Evolutionary conservation across 148 eudicot genomes (phyloP).

Genomic region (Fallopia convolvulus): DNA sequence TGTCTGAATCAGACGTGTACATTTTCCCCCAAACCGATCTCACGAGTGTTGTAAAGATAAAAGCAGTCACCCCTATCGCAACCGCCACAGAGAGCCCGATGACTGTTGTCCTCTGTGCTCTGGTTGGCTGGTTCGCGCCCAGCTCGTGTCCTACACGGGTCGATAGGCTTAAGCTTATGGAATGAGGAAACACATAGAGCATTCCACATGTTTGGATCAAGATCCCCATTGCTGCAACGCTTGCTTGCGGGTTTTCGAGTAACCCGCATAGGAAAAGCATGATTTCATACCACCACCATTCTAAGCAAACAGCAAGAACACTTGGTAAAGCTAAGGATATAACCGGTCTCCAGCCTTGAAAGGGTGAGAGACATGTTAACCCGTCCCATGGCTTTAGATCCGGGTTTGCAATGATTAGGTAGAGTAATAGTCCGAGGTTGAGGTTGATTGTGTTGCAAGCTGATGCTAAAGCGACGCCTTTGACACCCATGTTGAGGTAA

Average conservation of each 20-base stretch:
- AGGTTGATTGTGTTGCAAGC: conserved; percentile 50
- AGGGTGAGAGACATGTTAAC: conserved; percentile 26
- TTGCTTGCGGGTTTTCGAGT: conserved; percentile 48
- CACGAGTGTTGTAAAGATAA: conserved; percentile 29
- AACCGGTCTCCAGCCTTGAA: conserved; percentile 66
- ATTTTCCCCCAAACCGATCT: conserved; percentile 61
- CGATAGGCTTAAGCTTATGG: conserved; percentile 58
- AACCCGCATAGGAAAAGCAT: conserved; percentile 76
- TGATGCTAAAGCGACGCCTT: conserved; percentile 69
- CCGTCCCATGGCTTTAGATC: conserved; percentile 64
- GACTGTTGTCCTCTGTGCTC: conserved; percentile 48
- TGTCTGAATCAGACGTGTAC: conserved; percentile 50
- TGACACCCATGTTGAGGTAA: conserved; percentile 48
- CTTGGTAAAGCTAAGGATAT: conserved; percentile 64
- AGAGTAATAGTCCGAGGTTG: conserved; percentile 51
- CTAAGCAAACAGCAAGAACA: conserved; percentile 58
- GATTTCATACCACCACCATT: conserved; percentile 99
- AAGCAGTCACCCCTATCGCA: conserved; percentile 35
- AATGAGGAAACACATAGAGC: conserved; percentile 55
- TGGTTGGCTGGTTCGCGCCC: conserved; percentile 53
- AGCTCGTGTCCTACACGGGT: conserved; percentile 73
- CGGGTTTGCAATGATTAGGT: conserved; percentile 28
- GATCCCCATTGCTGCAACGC: conserved; percentile 78
- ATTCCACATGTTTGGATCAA: conserved; percentile 74
- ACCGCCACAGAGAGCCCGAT: conserved; percentile 39